These are phyloP conservation scores for Candida buenavistaensis DNA, from an alignment of 1,139 yeast species.

Conservation along the genomic window DNA sequence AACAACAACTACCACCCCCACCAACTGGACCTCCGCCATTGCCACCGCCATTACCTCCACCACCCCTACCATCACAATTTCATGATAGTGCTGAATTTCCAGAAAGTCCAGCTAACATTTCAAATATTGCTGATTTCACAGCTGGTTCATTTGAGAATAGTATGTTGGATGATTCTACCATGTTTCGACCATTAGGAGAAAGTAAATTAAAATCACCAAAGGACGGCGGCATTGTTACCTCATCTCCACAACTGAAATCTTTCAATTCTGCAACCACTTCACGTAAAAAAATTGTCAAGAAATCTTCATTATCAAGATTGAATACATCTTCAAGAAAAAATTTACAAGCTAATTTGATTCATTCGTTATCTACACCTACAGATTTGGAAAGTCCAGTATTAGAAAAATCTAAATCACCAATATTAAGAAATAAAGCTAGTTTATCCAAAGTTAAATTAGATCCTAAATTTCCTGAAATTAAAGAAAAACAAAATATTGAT, in stretches of 20 bases:
- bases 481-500: not conserved
- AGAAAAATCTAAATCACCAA: constrained; percentile 12
- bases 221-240: no score
- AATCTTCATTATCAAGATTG: constrained; percentile 22
- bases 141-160: constrained; percentile 18
- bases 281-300: constrained; percentile 19
- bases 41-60: constrained; percentile 2
- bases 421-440: constrained; percentile 1
- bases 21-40: not conserved
- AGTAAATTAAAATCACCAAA: constrained; percentile 3
- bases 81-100: constrained; percentile 10
- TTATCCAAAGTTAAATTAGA: constrained; percentile 7
- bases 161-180: constrained; percentile 3
- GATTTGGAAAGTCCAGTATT: constrained; percentile 1
- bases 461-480: not conserved
- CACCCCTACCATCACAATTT: constrained; percentile 8
- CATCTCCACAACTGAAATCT: constrained; percentile 14
- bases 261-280: no score
- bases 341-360: constrained; percentile 6
- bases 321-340: constrained; percentile 13
- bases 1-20: not conserved
- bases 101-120: constrained; percentile 20
- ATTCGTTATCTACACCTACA: constrained; percentile 5
- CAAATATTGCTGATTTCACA: constrained; percentile 22
- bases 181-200: not conserved